Percentiles rank a stretch among this genome's conserved stretches.
Conservation (phyloP, 2,329 filamentous ascomycete genomes). For the Microsporum canis region DNA sequence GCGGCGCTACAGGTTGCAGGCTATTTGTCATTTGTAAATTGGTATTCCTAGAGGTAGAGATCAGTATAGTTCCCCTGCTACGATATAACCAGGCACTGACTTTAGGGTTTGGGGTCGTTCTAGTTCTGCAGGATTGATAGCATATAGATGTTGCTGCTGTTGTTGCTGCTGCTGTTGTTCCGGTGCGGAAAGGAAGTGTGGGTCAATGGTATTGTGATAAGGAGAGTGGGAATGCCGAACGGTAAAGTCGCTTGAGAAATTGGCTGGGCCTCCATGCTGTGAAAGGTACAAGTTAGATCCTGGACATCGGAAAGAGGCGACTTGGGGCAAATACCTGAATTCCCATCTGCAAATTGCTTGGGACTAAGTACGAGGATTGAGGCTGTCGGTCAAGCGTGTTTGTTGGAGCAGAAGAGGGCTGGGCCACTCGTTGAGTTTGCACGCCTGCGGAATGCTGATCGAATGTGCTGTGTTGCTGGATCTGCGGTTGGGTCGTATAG, state of each 20-base stretch:
- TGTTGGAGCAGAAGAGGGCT: background rate
- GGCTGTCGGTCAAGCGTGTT: background rate
- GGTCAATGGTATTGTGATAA: conserved; percentile 31
- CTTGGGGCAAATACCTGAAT: background rate
- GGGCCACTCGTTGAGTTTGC: background rate
- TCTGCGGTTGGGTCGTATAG: conserved; percentile 17
- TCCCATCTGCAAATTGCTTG: background rate
- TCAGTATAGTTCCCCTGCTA: background rate
- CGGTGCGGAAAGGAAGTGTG: conserved; percentile 26
- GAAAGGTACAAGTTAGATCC: background rate
- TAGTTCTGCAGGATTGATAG: conserved; percentile 15
- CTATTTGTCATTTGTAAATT: conserved; percentile 4
- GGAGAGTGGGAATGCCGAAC: conserved; percentile 16
- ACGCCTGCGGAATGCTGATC: background rate
- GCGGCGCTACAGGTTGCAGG: background rate
- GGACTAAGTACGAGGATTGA: background rate
- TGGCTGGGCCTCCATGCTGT: conserved; percentile 15
- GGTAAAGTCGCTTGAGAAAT: conserved; percentile 24
- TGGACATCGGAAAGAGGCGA: background rate
- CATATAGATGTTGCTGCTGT: conserved; percentile 6
- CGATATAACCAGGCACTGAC: background rate
- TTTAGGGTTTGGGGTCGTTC: conserved; percentile 7
- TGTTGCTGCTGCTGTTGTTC: conserved; percentile 5
- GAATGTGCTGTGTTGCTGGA: conserved; percentile 2
- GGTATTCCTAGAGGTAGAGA: background rate